phyloP scores from a whole-genome alignment of 2,329 filamentous ascomycete species.

The Colletotrichum limetticola region DNA sequence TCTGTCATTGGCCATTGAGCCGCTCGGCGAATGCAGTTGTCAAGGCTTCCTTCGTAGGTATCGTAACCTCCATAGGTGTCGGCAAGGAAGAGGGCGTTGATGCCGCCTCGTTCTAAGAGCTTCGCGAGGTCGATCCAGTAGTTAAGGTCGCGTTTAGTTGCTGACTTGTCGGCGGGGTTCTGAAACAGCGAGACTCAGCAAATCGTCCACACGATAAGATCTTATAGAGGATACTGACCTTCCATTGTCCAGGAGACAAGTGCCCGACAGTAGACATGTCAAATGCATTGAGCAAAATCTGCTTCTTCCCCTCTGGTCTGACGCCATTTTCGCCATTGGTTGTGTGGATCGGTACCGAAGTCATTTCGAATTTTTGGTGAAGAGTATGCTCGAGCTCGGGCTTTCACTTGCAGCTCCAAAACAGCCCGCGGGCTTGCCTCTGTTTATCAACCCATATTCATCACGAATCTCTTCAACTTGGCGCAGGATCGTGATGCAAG shows the following conservation, averaged over 20 bases:
- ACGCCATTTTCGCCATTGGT: conserved; percentile 5
- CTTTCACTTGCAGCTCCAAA: too few species aligned
- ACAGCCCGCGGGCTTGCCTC: not conserved
- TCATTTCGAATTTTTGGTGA: not conserved
- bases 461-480: not conserved
- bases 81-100: conserved; percentile 74
- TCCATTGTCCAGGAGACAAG: conserved; percentile 75
- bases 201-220: not conserved
- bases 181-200: conserved; percentile 41
- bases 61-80: conserved; percentile 74
- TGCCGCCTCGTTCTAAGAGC: conserved; percentile 68
- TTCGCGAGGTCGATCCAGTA: conserved; percentile 75
- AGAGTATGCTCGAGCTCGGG: not conserved
- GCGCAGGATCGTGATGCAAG: not conserved
- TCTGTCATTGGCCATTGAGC: conserved; percentile 75
- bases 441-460: not conserved
- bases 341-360: conserved; percentile 18
- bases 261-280: conserved; percentile 70
- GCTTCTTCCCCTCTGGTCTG: conserved; percentile 20
- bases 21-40: conserved; percentile 69
- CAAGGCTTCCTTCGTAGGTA: conserved; percentile 68
- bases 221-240: conserved; percentile 50
- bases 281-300: conserved; percentile 71
- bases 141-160: conserved; percentile 67
- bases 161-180: conserved; percentile 70